Percentiles rank a stretch among this genome's conserved stretches.
phyloP scores from a whole-genome alignment of 371 early-diverging fungal species.

The Saksenaea oblongispora region DNA sequence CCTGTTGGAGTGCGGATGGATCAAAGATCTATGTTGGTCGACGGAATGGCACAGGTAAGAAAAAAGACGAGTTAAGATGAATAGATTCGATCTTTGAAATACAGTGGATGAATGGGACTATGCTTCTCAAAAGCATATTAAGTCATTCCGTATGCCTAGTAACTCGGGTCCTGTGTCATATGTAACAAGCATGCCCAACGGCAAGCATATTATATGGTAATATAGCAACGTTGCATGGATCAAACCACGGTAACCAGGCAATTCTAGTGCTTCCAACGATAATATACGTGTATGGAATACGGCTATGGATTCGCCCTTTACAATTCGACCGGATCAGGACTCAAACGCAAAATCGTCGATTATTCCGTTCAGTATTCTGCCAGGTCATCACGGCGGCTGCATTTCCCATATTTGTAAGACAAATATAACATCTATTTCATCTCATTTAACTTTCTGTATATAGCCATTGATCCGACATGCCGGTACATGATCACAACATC shows the following conservation, averaged over 20 bases:
- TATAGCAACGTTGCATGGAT: background rate
- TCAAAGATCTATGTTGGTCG: constrained; percentile 73
- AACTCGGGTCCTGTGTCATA: constrained; percentile 90
- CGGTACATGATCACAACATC: constrained; percentile 86
- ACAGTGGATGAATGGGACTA: constrained; percentile 90
- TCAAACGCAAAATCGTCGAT: constrained; percentile 20
- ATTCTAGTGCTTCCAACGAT: constrained; percentile 84
- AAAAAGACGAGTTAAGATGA: background rate
- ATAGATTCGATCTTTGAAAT: constrained; percentile 23
- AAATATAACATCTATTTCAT: background rate
- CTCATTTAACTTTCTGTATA: background rate
- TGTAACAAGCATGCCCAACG: constrained; percentile 79
- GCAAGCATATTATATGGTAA: constrained; percentile 83
- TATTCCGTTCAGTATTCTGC: constrained; percentile 49
- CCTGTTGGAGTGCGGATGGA: constrained; percentile 88
- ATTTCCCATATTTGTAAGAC: constrained; percentile 77
- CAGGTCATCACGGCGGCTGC: constrained; percentile 67
- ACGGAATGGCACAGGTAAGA: constrained; percentile 74
- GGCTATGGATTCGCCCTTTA: constrained; percentile 38
- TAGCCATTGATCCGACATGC: constrained; percentile 71
- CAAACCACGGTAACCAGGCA: background rate
- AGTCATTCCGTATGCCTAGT: constrained; percentile 80
- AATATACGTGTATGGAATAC: constrained; percentile 92
- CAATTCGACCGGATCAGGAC: constrained; percentile 33
- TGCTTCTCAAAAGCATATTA: constrained; percentile 62